Percentiles rank a stretch among this genome's conserved stretches.
Conservation (phyloP, 441 rosid genomes). For the Gossypium lobatum region DNA sequence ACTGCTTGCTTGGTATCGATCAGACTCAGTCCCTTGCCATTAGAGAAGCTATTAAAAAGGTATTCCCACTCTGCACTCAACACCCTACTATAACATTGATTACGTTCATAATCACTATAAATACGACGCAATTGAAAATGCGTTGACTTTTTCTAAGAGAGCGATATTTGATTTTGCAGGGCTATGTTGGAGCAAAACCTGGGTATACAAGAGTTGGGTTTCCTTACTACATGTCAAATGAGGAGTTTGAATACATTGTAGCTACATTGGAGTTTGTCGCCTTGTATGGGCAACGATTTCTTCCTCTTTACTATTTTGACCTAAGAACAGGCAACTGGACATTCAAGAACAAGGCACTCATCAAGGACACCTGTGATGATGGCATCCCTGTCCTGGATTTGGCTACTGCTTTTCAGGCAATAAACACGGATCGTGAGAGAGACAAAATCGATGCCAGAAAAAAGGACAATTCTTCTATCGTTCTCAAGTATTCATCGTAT, state of each 20-base stretch:
- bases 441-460: background rate
- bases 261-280: conserved; percentile 42
- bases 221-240: conserved; percentile 54
- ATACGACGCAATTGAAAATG: background rate
- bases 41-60: conserved; percentile 36
- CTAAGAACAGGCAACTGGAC: conserved; percentile 41
- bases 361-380: conserved; percentile 5
- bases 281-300: conserved; percentile 46
- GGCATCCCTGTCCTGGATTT: background rate
- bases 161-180: conserved; percentile 25
- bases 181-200: conserved; percentile 41
- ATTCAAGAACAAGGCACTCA: conserved; percentile 15
- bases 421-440: background rate
- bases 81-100: background rate
- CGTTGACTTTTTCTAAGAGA: background rate
- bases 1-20: conserved; percentile 32
- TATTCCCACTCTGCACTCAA: background rate
- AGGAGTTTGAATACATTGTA: conserved; percentile 48
- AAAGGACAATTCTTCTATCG: background rate
- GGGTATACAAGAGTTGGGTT: conserved; percentile 69
- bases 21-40: conserved; percentile 11
- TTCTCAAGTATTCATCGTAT: conserved; percentile 21
- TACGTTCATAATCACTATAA: background rate
- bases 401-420: conserved; percentile 11
- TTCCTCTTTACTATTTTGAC: conserved; percentile 37